phyloP scores from a whole-genome alignment of 192 early-diverging fungal species.

The Coemansia sp. region DNA sequence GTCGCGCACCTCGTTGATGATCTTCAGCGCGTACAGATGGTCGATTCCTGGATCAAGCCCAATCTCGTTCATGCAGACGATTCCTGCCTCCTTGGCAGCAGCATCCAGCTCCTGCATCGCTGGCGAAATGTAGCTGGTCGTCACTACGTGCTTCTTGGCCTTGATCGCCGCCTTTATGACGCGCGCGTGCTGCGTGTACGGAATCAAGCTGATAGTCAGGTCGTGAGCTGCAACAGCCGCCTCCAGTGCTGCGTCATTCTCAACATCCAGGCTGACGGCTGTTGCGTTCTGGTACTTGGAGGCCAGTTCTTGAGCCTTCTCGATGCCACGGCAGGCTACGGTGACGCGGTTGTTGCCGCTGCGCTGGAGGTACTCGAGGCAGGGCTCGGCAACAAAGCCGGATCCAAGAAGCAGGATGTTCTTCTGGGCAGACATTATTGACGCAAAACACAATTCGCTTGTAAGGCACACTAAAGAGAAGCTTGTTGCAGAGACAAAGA shows the following conservation, averaged over 20 bases:
- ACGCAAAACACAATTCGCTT: background rate
- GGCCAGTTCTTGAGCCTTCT: conserved; percentile 72
- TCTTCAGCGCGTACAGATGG: conserved; percentile 89
- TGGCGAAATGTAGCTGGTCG: conserved; percentile 95
- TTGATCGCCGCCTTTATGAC: conserved; percentile 93
- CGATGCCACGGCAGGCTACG: conserved; percentile 80
- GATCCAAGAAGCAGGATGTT: conserved; percentile 95
- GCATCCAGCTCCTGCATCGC: conserved; percentile 89
- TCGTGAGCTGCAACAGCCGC: conserved; percentile 81
- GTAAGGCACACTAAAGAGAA: background rate
- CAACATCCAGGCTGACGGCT: conserved; percentile 78
- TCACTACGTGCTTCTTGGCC: conserved; percentile 92
- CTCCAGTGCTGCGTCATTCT: conserved; percentile 71
- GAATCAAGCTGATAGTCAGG: conserved; percentile 88
- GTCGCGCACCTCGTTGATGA: conserved; percentile 85
- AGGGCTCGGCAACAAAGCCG: conserved; percentile 96
- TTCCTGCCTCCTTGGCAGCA: conserved; percentile 78
- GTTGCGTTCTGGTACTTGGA: conserved; percentile 60
- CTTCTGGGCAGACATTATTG: conserved; percentile 38
- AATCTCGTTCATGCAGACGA: conserved; percentile 97
- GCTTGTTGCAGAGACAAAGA: background rate
- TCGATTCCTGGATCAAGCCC: conserved; percentile 98
- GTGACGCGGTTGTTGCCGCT: conserved; percentile 87
- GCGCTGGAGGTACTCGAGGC: conserved; percentile 89
- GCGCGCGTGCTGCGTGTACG: conserved; percentile 84